phyloP scores from a whole-genome alignment of 2,329 filamentous ascomycete species.

The Amesomyces nigricolor region DNA sequence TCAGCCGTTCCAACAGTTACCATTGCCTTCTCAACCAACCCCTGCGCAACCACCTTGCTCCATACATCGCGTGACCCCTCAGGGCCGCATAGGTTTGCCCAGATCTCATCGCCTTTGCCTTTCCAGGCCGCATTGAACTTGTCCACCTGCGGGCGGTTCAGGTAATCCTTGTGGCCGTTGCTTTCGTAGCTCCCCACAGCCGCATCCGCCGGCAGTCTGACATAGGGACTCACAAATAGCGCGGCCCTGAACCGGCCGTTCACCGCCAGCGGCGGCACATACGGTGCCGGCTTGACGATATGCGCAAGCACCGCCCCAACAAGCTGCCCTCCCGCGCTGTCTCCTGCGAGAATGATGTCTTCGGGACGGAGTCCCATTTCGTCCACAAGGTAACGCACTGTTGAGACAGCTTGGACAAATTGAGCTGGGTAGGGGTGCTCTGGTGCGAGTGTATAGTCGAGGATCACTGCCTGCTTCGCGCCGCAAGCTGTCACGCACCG shows the following conservation, averaged over 20 bases:
- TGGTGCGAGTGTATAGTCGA: slow-evolving; percentile 25
- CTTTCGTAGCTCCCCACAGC: slow-evolving; percentile 9
- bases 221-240: slow-evolving; percentile 23
- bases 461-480: slow-evolving; percentile 17
- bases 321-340: slow-evolving; percentile 25
- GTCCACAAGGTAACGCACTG: slow-evolving; percentile 17
- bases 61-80: slow-evolving; percentile 6
- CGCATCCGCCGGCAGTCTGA: slow-evolving; percentile 8
- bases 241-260: slow-evolving; percentile 15
- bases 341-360: slow-evolving; percentile 22
- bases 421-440: slow-evolving; percentile 23
- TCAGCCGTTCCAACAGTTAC: slow-evolving; percentile 19
- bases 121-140: slow-evolving; percentile 8
- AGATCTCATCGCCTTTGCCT: slow-evolving; percentile 15
- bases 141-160: slow-evolving; percentile 7
- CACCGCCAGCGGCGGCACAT: slow-evolving; percentile 10
- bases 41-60: slow-evolving; percentile 9
- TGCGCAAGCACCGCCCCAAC: slow-evolving; percentile 23
- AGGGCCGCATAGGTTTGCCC: slow-evolving; percentile 15
- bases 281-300: slow-evolving; percentile 14
- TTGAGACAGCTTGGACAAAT: slow-evolving; percentile 20
- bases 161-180: slow-evolving; percentile 20
- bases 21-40: slow-evolving; percentile 16
- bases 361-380: background rate
- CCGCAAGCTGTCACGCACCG: slow-evolving; percentile 10